Percentiles rank a stretch among this genome's conserved stretches.
Conservation (phyloP, 1,139 yeast species). For the Spencermartinsiella ligniputridi region DNA sequence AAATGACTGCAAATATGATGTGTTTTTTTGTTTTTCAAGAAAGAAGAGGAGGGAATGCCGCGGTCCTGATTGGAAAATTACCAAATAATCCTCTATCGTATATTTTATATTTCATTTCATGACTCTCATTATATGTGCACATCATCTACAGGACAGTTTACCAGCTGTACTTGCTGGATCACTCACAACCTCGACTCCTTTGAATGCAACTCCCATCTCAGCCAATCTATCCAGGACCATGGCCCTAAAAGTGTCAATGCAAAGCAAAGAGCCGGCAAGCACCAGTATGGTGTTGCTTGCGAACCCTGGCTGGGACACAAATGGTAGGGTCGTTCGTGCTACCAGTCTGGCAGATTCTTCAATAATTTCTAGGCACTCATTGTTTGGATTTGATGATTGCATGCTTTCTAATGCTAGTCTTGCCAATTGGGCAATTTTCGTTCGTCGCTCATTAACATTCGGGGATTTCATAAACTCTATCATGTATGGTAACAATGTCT, state of each 20-base stretch:
- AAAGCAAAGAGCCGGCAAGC: slow-evolving; percentile 16
- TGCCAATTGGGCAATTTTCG: slow-evolving; percentile 16
- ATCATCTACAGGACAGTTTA: slow-evolving; percentile 1
- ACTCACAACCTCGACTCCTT: slow-evolving; percentile 8
- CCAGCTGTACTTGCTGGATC: slow-evolving; percentile 13
- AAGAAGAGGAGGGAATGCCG: no score
- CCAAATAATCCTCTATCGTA: no score
- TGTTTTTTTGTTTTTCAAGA: no score
- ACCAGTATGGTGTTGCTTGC: slow-evolving; percentile 12
- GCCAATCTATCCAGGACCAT: slow-evolving; percentile 10
- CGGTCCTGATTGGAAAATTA: no score
- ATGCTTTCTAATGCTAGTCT: slow-evolving; percentile 12
- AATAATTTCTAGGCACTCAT: slow-evolving; percentile 9
- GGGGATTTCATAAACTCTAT: slow-evolving; percentile 12
- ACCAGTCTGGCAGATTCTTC: slow-evolving; percentile 11
- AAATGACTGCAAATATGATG: neutral
- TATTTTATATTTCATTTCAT: neutral
- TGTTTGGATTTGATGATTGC: slow-evolving; percentile 8
- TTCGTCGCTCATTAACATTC: slow-evolving; percentile 8
- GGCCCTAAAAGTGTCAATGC: slow-evolving; percentile 6
- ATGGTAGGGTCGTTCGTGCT: slow-evolving; percentile 4
- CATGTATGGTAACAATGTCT: slow-evolving; percentile 14
- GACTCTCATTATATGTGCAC: neutral
- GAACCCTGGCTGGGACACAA: slow-evolving; percentile 8
- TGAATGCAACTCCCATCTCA: slow-evolving; percentile 8